A percentile compares a stretch with the other conserved stretches of the same genome.
Evolutionary conservation across 2,329 filamentous ascomycete species (phyloP).

Genomic region (Fusarium neocosmosporiellum): DNA sequence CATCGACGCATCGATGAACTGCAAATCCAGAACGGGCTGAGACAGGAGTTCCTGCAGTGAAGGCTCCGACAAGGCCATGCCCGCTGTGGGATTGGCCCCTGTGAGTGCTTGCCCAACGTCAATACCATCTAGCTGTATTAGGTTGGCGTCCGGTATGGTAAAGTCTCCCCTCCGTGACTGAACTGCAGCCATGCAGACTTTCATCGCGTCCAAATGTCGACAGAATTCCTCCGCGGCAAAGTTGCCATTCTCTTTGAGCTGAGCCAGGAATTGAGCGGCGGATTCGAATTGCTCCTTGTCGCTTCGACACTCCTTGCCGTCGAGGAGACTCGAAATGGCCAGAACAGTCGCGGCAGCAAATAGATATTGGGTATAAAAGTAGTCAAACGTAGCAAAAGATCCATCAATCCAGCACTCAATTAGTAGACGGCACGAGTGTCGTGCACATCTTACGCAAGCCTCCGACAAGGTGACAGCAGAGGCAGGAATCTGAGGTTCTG

Average conservation of each 20-base stretch:
- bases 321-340: slow-evolving; percentile 55
- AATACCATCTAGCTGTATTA: slow-evolving; percentile 28
- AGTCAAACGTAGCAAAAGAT: slow-evolving; percentile 59
- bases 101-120: slow-evolving; percentile 30
- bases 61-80: slow-evolving; percentile 50
- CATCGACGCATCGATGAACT: slow-evolving; percentile 48
- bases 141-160: not conserved
- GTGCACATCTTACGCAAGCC: slow-evolving; percentile 58
- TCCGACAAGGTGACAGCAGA: slow-evolving; percentile 54
- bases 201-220: slow-evolving; percentile 53
- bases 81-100: slow-evolving; percentile 41
- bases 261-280: slow-evolving; percentile 51
- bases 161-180: slow-evolving; percentile 34
- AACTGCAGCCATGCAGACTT: slow-evolving; percentile 39
- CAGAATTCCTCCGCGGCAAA: slow-evolving; percentile 55
- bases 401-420: slow-evolving; percentile 60
- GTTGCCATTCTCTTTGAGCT: slow-evolving; percentile 54
- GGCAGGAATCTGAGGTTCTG: slow-evolving; percentile 42
- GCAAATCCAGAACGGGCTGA: slow-evolving; percentile 47
- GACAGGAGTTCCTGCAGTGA: slow-evolving; percentile 50
- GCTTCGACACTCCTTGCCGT: slow-evolving; percentile 43
- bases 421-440: slow-evolving; percentile 56
- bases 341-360: slow-evolving; percentile 59
- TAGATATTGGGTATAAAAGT: slow-evolving; percentile 59
- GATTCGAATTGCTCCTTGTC: slow-evolving; percentile 55